Conservation (phyloP, 192 early-diverging fungal genomes). For the Fimicolochytrium jonesii region DNA sequence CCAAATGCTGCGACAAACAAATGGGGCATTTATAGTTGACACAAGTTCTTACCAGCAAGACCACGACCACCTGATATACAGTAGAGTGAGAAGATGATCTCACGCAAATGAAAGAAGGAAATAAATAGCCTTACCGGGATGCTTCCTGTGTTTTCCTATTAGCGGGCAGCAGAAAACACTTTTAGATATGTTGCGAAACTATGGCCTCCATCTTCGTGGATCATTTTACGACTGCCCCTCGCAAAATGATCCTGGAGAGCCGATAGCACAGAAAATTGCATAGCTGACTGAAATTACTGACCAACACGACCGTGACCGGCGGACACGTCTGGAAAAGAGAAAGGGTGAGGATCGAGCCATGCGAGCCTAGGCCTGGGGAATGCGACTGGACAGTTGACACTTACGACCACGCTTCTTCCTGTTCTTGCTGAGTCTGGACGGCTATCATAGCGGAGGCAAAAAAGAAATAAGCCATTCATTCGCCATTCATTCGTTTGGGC, state of each 20-base stretch:
- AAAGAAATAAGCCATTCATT: background rate
- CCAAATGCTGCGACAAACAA: too few relatives aligned
- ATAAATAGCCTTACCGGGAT: too few relatives aligned
- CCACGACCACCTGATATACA: slow-evolving; percentile 80
- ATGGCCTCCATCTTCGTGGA: too few relatives aligned
- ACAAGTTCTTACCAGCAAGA: too few relatives aligned
- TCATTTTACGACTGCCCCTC: too few relatives aligned
- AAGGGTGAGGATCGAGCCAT: background rate
- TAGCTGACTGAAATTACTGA: slow-evolving; percentile 41
- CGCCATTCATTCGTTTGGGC: background rate
- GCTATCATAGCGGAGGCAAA: slow-evolving; percentile 28
- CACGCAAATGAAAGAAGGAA: too few relatives aligned
- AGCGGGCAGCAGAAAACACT: slow-evolving; percentile 6
- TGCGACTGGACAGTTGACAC: slow-evolving; percentile 12
- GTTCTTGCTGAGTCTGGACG: slow-evolving; percentile 80
- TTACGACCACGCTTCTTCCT: slow-evolving; percentile 92
- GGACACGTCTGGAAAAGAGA: slow-evolving; percentile 70
- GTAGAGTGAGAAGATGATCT: too few relatives aligned
- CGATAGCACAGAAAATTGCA: too few relatives aligned
- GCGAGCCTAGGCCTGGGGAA: too few relatives aligned
- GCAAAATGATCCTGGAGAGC: too few relatives aligned
- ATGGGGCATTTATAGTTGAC: too few relatives aligned
- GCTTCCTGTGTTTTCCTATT: slow-evolving; percentile 99
- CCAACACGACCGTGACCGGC: slow-evolving; percentile 99
- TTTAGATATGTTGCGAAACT: too few relatives aligned